Conservation (phyloP, 352 stramenopile species). For the Globisporangium acanthophoron region DNA sequence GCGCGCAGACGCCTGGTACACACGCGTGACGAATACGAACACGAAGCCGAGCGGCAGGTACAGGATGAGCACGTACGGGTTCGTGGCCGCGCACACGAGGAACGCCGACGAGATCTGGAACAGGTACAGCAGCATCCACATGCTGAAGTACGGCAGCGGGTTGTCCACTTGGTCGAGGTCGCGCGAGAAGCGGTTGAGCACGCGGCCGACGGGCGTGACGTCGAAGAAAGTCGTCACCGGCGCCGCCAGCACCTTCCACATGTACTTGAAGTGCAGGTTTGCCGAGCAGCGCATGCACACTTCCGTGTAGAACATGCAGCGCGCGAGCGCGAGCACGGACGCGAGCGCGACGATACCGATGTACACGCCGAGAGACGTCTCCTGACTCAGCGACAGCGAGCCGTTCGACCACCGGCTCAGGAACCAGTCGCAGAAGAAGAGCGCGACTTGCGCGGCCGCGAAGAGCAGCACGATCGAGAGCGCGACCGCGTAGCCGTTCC, state of each 20-base stretch:
- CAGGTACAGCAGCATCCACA: constrained; percentile 43
- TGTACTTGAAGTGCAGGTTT: constrained; percentile 36
- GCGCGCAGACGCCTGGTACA: constrained; percentile 59
- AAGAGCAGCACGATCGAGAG: constrained; percentile 28
- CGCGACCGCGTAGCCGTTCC: constrained; percentile 30
- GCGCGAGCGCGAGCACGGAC: constrained; percentile 28
- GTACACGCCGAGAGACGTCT: constrained; percentile 32
- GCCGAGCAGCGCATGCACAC: constrained; percentile 40
- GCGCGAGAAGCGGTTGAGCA: constrained; percentile 27
- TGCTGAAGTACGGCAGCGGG: constrained; percentile 39
- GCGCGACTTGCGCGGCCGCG: constrained; percentile 28
- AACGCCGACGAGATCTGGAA: constrained; percentile 33
- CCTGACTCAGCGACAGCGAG: constrained; percentile 22
- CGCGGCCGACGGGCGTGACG: constrained; percentile 10
- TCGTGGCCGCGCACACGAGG: constrained; percentile 38
- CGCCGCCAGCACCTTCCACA: constrained; percentile 21
- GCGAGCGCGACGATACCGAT: constrained; percentile 27
- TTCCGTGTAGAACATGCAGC: constrained; percentile 40
- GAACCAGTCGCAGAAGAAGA: constrained; percentile 54
- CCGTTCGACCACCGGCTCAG: constrained; percentile 42
- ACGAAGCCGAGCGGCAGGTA: constrained; percentile 38
- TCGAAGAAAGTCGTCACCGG: constrained; percentile 16
- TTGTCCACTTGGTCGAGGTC: constrained; percentile 45
- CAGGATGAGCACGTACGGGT: constrained; percentile 44
- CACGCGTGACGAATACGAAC: constrained; percentile 47